A percentile compares a stretch with the other conserved stretches of the same genome.
Conservation (phyloP, 208 protist species). For the Trypanosoma melophagium region DNA sequence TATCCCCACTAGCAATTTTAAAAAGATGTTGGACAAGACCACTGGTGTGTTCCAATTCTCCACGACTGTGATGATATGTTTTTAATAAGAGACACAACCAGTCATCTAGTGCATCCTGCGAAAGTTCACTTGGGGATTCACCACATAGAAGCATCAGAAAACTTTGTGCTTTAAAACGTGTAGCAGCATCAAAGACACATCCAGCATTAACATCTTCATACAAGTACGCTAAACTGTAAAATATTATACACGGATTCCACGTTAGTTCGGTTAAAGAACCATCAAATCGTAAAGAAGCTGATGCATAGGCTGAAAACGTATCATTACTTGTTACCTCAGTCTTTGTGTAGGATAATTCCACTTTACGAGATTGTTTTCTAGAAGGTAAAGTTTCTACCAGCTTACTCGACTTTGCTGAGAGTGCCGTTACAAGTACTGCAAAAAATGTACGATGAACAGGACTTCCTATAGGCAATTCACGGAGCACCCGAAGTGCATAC, state of each 20-base stretch:
- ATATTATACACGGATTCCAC: slow-evolving; percentile 11
- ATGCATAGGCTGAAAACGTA: not conserved
- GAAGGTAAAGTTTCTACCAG: slow-evolving; percentile 6
- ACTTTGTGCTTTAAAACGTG: slow-evolving; percentile 13
- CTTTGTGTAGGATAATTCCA: not conserved
- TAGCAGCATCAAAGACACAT: slow-evolving; percentile 12
- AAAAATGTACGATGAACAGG: slow-evolving; percentile 29
- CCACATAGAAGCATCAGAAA: slow-evolving; percentile 24
- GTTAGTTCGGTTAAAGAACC: not conserved
- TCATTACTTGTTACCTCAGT: slow-evolving; percentile 14
- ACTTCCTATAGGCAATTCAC: slow-evolving; percentile 18
- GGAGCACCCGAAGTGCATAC: slow-evolving; percentile 7
- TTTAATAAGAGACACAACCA: slow-evolving; percentile 26
- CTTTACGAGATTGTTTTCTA: not conserved
- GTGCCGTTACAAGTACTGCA: slow-evolving; percentile 20
- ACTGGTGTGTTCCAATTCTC: slow-evolving; percentile 1
- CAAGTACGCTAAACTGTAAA: slow-evolving; percentile 26
- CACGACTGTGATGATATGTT: not conserved
- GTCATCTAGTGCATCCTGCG: slow-evolving; percentile 7
- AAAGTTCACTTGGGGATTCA: slow-evolving; percentile 12
- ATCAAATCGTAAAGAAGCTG: not conserved
- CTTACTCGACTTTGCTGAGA: slow-evolving; percentile 10
- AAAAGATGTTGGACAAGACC: slow-evolving; percentile 23
- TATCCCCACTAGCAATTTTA: slow-evolving; percentile 12
- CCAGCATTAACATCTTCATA: slow-evolving; percentile 20